Conservation (phyloP, 2,329 filamentous ascomycete genomes). For the Ophiostoma australiae region DNA sequence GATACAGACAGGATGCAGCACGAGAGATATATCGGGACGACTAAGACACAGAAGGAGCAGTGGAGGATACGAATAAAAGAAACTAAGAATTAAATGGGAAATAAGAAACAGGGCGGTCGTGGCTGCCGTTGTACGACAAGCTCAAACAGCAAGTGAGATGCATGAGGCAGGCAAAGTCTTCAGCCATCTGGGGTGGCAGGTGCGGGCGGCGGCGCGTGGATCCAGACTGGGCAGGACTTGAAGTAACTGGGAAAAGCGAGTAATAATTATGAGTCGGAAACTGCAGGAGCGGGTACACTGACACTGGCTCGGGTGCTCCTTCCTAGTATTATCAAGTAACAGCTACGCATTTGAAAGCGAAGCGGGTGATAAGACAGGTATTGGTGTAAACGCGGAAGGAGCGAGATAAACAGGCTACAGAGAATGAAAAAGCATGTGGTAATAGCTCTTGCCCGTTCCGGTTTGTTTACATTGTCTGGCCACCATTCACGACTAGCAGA, state of each 20-base stretch:
- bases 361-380: neutral
- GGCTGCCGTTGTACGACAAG: neutral
- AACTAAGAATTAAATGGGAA: neutral
- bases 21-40: constrained; percentile 17
- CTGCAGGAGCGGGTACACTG: neutral
- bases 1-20: constrained; percentile 12
- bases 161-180: constrained; percentile 11
- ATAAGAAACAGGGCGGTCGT: neutral
- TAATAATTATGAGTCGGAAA: neutral
- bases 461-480: constrained; percentile 12
- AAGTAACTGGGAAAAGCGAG: neutral
- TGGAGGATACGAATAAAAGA: neutral
- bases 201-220: neutral
- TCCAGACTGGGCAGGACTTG: neutral
- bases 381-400: neutral
- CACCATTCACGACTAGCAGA: neutral
- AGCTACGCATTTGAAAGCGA: neutral
- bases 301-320: neutral
- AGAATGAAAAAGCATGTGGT: constrained; percentile 7
- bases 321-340: neutral
- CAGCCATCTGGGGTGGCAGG: constrained; percentile 11
- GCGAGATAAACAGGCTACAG: neutral
- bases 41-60: constrained; percentile 8
- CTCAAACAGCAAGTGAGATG: neutral
- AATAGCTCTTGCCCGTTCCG: constrained; percentile 4